Conservation (phyloP, 805 yeast species). For the Zygotorulaspora sp. region DNA sequence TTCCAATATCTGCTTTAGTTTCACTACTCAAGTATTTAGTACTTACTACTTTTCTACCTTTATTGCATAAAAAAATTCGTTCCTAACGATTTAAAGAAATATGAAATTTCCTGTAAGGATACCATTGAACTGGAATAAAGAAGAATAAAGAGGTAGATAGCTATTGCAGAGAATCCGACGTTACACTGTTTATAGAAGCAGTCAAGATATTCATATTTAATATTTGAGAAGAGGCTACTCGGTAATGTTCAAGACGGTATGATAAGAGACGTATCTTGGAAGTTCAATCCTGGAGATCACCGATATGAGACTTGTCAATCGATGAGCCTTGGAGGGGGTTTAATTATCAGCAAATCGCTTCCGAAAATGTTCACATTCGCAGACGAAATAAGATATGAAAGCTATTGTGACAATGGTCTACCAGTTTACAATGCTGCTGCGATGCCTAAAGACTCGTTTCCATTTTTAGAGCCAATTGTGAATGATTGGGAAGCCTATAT, state of each 20-base stretch:
- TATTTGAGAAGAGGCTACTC: neutral
- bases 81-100: no score
- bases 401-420: slow-evolving; percentile 33
- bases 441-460: slow-evolving; percentile 36
- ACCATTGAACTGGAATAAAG: neutral
- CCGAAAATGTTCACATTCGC: slow-evolving; percentile 15
- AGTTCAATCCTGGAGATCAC: slow-evolving; percentile 1
- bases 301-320: slow-evolving; percentile 34
- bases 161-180: no score
- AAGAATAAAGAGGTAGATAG: no score
- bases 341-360: slow-evolving; percentile 24
- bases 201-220: no score
- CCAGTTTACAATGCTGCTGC: slow-evolving; percentile 38
- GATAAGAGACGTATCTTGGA: slow-evolving; percentile 8
- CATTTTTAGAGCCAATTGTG: slow-evolving; percentile 36
- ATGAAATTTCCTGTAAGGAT: no score
- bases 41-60: neutral
- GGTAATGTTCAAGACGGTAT: slow-evolving; percentile 2
- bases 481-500: slow-evolving; percentile 49
- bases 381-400: slow-evolving; percentile 25
- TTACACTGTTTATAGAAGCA: no score
- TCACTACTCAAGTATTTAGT: no score
- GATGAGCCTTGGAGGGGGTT: slow-evolving; percentile 33
- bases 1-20: no score
- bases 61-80: neutral